phyloP scores from a whole-genome alignment of 2,329 filamentous ascomycete genomes.

The Penicillium sp. region DNA sequence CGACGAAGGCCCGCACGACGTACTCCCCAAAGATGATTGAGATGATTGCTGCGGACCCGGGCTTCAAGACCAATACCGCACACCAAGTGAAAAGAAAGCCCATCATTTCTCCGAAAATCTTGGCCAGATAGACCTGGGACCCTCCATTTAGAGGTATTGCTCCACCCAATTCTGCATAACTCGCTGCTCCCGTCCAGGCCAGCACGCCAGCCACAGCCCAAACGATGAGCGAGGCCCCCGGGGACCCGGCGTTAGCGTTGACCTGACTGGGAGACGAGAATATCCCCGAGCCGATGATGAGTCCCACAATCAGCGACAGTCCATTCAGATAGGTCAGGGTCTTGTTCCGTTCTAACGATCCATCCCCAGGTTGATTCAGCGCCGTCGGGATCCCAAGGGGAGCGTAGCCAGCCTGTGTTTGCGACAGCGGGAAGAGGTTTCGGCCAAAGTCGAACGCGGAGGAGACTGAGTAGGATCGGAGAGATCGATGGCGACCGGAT shows the following conservation, averaged over 20 bases:
- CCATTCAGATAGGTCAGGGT: conserved; percentile 93
- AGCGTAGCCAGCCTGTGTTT: conserved; percentile 77
- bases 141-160: conserved; percentile 95
- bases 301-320: conserved; percentile 79
- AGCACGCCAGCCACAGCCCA: conserved; percentile 89
- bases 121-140: conserved; percentile 87
- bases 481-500: conserved; percentile 50
- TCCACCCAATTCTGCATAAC: conserved; percentile 91
- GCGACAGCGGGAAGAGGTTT: conserved; percentile 87
- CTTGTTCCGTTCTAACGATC: conserved; percentile 91
- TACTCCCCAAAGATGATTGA: conserved; percentile 98
- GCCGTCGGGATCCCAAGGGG: conserved; percentile 74
- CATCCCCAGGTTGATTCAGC: conserved; percentile 58
- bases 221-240: conserved; percentile 83
- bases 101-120: conserved; percentile 90
- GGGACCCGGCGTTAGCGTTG: conserved; percentile 84
- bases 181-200: conserved; percentile 93
- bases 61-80: conserved; percentile 89
- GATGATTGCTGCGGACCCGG: conserved; percentile 89
- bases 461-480: conserved; percentile 80
- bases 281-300: conserved; percentile 95
- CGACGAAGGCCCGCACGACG: conserved; percentile 80
- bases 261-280: conserved; percentile 94
- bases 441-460: conserved; percentile 95
- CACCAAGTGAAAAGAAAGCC: conserved; percentile 98